Conservation (phyloP, 108 stramenopile species). For the Cyclostephanos tholiformis region DNA sequence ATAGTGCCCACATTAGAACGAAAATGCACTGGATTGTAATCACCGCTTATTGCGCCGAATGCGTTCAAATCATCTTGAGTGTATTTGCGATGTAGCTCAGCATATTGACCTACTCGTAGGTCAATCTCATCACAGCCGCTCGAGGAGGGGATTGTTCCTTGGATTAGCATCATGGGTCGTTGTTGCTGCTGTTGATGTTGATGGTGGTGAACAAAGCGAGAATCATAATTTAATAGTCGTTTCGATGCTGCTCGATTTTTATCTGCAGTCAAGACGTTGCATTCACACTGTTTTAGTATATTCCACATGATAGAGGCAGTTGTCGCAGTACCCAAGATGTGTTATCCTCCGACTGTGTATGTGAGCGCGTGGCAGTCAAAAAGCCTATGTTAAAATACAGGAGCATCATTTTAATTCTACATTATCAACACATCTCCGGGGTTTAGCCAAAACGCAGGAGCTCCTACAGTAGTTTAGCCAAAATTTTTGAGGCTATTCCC, state of each 20-base stretch:
- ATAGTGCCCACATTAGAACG: constrained; percentile 7
- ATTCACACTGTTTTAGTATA: not conserved
- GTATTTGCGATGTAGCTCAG: constrained; percentile 60
- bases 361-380: too few relatives aligned
- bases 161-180: constrained; percentile 1
- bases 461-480: too few relatives aligned
- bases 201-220: not conserved
- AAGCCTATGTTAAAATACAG: too few relatives aligned
- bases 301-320: not conserved
- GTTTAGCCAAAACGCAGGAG: too few relatives aligned
- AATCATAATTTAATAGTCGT: not conserved
- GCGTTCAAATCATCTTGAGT: constrained; percentile 48
- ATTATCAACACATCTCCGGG: too few relatives aligned
- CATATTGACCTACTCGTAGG: constrained; percentile 68
- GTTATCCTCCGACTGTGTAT: too few relatives aligned
- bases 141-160: constrained; percentile 65
- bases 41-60: constrained; percentile 63
- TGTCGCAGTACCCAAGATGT: too few relatives aligned
- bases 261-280: not conserved
- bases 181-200: not conserved
- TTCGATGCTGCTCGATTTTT: not conserved
- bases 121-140: constrained; percentile 41
- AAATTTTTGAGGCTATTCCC: too few relatives aligned
- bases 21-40: constrained; percentile 77
- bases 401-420: too few relatives aligned